A percentile compares a stretch with the other conserved stretches of the same genome.
Conservation (phyloP, 441 rosid species). For the Populus trichocarpa region DNA sequence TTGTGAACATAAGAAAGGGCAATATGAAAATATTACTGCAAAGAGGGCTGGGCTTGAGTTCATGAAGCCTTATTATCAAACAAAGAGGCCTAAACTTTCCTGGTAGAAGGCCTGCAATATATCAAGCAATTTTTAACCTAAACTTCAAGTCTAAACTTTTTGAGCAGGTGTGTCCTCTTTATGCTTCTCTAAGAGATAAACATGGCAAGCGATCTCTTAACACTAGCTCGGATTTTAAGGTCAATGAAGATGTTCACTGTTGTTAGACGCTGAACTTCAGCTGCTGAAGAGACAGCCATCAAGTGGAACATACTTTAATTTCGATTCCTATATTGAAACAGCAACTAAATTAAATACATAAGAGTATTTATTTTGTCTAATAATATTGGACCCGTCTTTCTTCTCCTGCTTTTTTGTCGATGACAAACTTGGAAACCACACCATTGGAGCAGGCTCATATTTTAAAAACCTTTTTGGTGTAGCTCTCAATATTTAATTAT, state of each 20-base stretch:
- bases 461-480: neutral
- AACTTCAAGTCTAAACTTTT: neutral
- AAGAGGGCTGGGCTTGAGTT: neutral
- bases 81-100: neutral
- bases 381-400: neutral
- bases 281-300: neutral
- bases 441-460: neutral
- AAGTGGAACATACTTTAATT: no score
- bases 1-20: neutral
- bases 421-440: conserved; percentile 19
- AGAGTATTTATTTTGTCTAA: neutral
- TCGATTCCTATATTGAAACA: no score
- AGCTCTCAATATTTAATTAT: neutral
- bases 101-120: neutral
- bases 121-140: no score
- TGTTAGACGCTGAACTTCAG: neutral
- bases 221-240: neutral
- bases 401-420: neutral
- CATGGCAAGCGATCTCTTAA: neutral
- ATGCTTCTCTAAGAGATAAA: neutral
- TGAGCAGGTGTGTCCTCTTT: neutral
- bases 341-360: no score
- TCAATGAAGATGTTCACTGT: neutral
- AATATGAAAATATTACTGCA: neutral
- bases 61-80: neutral